phyloP scores from a whole-genome alignment of 345 rosid species.

The Mallotus nudiflorus region DNA sequence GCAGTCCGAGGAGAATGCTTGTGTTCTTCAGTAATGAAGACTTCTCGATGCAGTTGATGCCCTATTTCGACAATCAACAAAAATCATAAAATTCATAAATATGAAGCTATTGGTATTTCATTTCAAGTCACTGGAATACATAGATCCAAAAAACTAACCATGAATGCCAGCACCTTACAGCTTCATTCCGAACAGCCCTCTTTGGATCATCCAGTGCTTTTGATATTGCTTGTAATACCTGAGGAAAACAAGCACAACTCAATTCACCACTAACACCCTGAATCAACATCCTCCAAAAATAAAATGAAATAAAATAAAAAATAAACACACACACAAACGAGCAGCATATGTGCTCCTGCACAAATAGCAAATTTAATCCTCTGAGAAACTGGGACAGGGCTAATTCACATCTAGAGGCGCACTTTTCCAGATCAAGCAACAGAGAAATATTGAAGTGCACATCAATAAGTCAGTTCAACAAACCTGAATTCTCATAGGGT shows the following conservation, averaged over 20 bases:
- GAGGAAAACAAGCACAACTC: neutral
- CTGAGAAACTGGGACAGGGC: neutral
- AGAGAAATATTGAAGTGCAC: neutral
- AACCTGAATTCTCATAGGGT: constrained; percentile 76
- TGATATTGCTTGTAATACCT: constrained; percentile 63
- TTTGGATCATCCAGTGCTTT: constrained; percentile 80
- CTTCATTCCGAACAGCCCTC: constrained; percentile 81
- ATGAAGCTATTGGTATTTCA: too few species aligned
- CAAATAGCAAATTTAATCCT: too few species aligned
- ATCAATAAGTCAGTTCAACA: constrained; percentile 14
- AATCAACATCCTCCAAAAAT: too few species aligned
- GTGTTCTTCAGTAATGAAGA: constrained; percentile 27
- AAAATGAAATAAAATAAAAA: too few species aligned
- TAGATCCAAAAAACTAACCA: constrained; percentile 48
- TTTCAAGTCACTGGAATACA: neutral
- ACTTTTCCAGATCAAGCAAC: neutral
- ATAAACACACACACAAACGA: too few species aligned
- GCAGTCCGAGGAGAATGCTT: neutral
- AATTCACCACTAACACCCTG: too few species aligned
- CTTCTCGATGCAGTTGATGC: constrained; percentile 41
- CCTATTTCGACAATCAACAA: constrained; percentile 32
- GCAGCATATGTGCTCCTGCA: too few species aligned
- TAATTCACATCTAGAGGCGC: too few species aligned
- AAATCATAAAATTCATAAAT: neutral
- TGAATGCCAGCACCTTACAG: constrained; percentile 73